These are phyloP conservation scores for Exophiala viscosa DNA, from an alignment of 2,329 filamentous ascomycete genomes.

Conservation along the genomic window DNA sequence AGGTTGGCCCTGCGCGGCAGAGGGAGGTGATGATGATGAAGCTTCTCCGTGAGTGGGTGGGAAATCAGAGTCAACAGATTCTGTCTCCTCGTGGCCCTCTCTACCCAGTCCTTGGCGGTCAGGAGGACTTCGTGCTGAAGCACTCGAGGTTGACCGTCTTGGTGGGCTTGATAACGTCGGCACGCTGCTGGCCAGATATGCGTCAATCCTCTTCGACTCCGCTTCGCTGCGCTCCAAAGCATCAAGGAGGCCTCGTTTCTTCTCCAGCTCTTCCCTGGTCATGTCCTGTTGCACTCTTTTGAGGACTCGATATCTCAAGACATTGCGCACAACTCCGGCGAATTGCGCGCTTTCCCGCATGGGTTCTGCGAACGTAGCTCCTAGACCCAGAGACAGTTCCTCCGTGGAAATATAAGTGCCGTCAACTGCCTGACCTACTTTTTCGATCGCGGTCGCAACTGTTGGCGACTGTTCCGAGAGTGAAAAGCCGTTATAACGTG, in stretches of 20 bases:
- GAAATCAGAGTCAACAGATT: conserved; percentile 93
- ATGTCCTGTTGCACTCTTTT: conserved; percentile 97
- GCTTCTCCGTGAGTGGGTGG: conserved; percentile 79
- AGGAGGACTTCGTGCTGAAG: conserved; percentile 41
- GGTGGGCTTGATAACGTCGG: conserved; percentile 60
- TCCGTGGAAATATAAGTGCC: conserved; percentile 94
- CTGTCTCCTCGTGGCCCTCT: conserved; percentile 70
- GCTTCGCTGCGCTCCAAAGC: conserved; percentile 90
- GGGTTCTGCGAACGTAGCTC: conserved; percentile 90
- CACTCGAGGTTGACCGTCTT: conserved; percentile 61
- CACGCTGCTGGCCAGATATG: conserved; percentile 70
- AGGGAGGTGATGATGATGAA: conserved; percentile 53
- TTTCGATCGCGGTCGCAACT: conserved; percentile 87
- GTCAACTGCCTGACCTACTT: conserved; percentile 89
- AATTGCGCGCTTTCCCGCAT: conserved; percentile 98
- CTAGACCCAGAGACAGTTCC: conserved; percentile 81
- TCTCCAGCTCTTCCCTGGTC: conserved; percentile 86
- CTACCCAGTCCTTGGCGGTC: conserved; percentile 46
- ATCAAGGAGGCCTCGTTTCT: conserved; percentile 77
- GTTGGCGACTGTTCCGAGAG: conserved; percentile 86
- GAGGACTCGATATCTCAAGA: conserved; percentile 82
- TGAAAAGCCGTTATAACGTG: conserved; percentile 95
- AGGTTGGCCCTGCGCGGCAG: conserved; percentile 67
- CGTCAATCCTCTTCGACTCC: conserved; percentile 88
- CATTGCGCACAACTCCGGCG: conserved; percentile 83